Evolutionary conservation across 805 yeast species (phyloP), one percentile per base, ranked within the genome.

Genomic region (Kluyveromyces starmeri): DNA sequence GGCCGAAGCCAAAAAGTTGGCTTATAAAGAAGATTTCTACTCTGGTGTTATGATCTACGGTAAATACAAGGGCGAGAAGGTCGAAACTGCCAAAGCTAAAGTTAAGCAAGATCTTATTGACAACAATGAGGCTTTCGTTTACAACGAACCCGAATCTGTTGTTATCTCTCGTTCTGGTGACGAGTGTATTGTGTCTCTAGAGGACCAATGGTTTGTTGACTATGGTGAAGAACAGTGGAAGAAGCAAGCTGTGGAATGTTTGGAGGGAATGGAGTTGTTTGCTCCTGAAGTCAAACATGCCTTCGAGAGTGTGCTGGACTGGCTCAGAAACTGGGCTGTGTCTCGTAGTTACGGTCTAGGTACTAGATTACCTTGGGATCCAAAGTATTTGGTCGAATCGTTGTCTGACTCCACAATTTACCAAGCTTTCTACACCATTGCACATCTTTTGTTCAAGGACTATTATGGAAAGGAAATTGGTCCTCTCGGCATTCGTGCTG

Each of bases 241-340:
- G 55, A 61, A 68, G 11, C 75, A 73, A 56, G 94, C 96, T 35
- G 64, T 77, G 43, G 92, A 81, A 50, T 81, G 94, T 58, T 70
- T 92, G 42, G 70, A 68, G 30, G 57, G 62, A 40, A 78, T 92
- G 89, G 73, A 82, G 58, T 72, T 88, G 8, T 89, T 73, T 68
- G 70, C 79, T 35, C 68, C 78, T 32, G 97, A 88, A 65, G 83
- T 94, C 27, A 73, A 81, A 51, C 76, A 89, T 54, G 95, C 94
- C 5, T 89, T 92, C 51, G 95, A 86, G 62, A 88, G 86, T 60
- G 95, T 83, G 39, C 70, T 92, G 52, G 94, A 80, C 47, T 92
- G 98, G 98, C 75, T 92, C 53, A 83, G 81, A 66, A 88, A 86
- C 68, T 92, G 98, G 98, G 97, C 98, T 34, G 84, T 92, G 40